Evolutionary conservation across 306 rosid species (phyloP), one percentile per base, ranked within the genome.

Genomic region (Arachis hypogaea): DNA sequence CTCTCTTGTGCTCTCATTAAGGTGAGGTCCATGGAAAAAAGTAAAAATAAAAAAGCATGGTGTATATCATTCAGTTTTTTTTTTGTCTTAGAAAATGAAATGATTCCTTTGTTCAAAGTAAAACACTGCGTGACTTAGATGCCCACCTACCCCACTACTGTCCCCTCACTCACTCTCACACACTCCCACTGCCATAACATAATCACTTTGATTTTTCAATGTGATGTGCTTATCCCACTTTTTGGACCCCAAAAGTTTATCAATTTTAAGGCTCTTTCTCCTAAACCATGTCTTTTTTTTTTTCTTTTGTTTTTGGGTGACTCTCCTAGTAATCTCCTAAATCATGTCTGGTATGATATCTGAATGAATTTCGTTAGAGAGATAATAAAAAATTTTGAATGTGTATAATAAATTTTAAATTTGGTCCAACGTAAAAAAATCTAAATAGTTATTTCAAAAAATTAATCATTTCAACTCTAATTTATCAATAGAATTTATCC

Each of bases 91-190:
- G 38, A 33, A 33, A 33, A 33, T 44, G 16, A 61, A 77, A 77
- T 69, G 46, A 77, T 69, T 60, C 71, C 65, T 5, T 29, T 36
- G 56, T 52, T 54, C 63, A 62, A 69, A 61, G 16, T 1, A 28
- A 2, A 28, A 59, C 52, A 3, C 51, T 46, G 69, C 62, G 52
- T 65, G 47, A 50, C 80, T 68, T 67, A 73, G 78, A 50, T 65
- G 10, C 84, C 77, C 63, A 41, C 74, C 84, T 47, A 75, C 80
- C 75, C 81, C 78, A 65, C 66, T 30, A 65, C 66, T 30, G 41
- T 74, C 84, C 64, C 64, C 75, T 69, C 66, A 70, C 78, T 74
- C 65, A 70, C 75, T 58, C 71, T 4, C 81, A 59, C 38, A 33
- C 3, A 33, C 38, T 33, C 38, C 38, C 38, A 33, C 4, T 70